These are phyloP conservation scores for Azolla pinnata DNA, from an alignment of 75 land plant species.

Conservation along the genomic window DNA sequence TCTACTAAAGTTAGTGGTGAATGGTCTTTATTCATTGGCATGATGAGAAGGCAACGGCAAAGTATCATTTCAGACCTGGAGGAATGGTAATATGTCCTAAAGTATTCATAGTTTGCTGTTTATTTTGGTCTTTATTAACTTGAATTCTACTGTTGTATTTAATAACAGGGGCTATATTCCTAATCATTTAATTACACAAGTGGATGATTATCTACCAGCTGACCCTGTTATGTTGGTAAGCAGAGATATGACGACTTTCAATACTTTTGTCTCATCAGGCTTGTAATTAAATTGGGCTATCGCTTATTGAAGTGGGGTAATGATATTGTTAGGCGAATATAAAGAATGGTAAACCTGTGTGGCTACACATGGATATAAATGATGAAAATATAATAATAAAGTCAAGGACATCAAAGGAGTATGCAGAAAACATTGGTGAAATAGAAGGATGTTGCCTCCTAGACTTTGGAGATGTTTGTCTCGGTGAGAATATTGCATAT, in stretches of 20 bases:
- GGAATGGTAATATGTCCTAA: conserved; percentile 46
- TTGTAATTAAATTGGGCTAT: neutral
- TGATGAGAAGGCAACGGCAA: conserved; percentile 35
- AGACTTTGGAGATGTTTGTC: conserved; percentile 79
- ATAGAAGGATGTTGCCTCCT: conserved; percentile 52
- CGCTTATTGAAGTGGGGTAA: too few species aligned
- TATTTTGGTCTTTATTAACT: neutral
- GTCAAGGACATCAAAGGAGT: conserved; percentile 9
- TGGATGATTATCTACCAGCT: conserved; percentile 65
- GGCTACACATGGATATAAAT: conserved; percentile 96
- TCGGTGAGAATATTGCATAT: conserved; percentile 37
- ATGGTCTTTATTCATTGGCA: conserved; percentile 44
- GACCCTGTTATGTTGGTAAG: conserved; percentile 43
- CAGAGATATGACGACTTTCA: conserved; percentile 21
- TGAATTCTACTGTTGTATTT: neutral
- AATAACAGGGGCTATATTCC: conserved; percentile 20
- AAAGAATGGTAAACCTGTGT: too few species aligned
- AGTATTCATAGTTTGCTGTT: neutral
- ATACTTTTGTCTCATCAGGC: neutral
- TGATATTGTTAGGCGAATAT: too few species aligned
- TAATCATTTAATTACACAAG: conserved; percentile 40
- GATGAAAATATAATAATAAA: conserved; percentile 87
- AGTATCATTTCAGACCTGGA: conserved; percentile 30
- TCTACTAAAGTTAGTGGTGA: conserved; percentile 39
- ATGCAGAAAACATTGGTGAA: neutral